These are phyloP conservation scores for Pseudotulostoma volvatum DNA, from an alignment of 495 filamentous ascomycete genomes.

Conservation along the genomic window DNA sequence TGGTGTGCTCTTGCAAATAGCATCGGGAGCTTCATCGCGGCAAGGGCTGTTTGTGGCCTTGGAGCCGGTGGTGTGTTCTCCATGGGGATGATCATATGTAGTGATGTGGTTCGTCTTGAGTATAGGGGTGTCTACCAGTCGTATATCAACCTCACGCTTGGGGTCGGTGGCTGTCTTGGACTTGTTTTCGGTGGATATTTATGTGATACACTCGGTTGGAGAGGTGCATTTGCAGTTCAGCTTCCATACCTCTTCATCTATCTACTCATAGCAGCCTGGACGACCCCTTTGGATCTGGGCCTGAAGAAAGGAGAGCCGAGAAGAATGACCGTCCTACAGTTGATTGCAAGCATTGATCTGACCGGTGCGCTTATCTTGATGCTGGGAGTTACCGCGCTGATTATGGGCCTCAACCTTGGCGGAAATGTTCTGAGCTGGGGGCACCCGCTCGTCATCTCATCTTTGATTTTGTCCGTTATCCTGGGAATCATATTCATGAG, in stretches of 20 bases:
- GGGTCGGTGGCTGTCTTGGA: constrained; percentile 45
- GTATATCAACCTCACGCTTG: constrained; percentile 56
- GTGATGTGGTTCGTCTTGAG: constrained; percentile 61
- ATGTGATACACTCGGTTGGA: constrained; percentile 59
- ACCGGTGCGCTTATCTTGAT: constrained; percentile 49
- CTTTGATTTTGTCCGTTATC: constrained; percentile 39
- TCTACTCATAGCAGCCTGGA: constrained; percentile 36
- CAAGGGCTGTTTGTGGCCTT: constrained; percentile 55
- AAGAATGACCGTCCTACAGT: constrained; percentile 31
- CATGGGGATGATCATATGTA: constrained; percentile 55
- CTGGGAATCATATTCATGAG: constrained; percentile 42
- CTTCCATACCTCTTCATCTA: constrained; percentile 46
- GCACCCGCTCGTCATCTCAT: constrained; percentile 50
- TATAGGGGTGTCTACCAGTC: constrained; percentile 59
- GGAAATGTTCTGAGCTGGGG: constrained; percentile 63
- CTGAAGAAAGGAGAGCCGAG: constrained; percentile 25
- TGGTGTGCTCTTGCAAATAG: constrained; percentile 60
- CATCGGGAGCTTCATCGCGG: constrained; percentile 57
- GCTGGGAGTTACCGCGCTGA: constrained; percentile 45
- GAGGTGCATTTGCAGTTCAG: constrained; percentile 54
- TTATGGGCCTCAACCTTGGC: constrained; percentile 60
- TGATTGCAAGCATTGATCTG: constrained; percentile 52
- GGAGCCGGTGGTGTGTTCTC: constrained; percentile 60
- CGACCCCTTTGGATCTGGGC: constrained; percentile 45
- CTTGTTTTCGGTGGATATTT: constrained; percentile 58